Percentiles rank a stretch among this genome's conserved stretches.
Evolutionary conservation across 2,329 filamentous ascomycete genomes (phyloP).

Genomic region (Diaporthe citriasiana): DNA sequence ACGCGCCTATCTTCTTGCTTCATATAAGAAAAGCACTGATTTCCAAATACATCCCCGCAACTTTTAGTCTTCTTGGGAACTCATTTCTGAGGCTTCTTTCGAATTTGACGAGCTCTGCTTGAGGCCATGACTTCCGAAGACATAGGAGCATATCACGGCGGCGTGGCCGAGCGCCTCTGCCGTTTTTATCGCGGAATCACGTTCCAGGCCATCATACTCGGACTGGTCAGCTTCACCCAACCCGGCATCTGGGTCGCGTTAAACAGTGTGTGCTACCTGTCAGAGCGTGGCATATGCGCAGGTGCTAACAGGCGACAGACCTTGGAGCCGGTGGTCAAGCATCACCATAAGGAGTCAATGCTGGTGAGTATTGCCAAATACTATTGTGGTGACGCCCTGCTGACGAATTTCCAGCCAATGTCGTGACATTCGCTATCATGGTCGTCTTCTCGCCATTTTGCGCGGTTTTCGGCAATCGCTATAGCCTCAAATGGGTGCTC

Average conservation of each 20-base stretch:
- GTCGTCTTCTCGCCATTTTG: slow-evolving; percentile 39
- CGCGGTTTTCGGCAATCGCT: slow-evolving; percentile 33
- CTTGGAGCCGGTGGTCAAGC: slow-evolving; percentile 23
- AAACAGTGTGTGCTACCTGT: neutral
- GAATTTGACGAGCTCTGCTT: neutral
- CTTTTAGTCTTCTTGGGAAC: neutral
- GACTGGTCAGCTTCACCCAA: slow-evolving; percentile 27
- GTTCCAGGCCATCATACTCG: slow-evolving; percentile 25
- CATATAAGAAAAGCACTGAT: neutral
- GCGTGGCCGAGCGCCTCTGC: neutral
- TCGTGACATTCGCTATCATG: slow-evolving; percentile 33
- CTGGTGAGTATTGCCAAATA: neutral
- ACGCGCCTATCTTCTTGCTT: neutral
- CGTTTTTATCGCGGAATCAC: slow-evolving; percentile 17
- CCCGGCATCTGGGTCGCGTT: slow-evolving; percentile 24
- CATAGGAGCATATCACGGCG: neutral
- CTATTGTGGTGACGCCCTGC: neutral
- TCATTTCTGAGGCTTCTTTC: neutral
- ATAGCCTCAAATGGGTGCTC: slow-evolving; percentile 51
- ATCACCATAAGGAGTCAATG: slow-evolving; percentile 25
- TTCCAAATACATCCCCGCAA: neutral
- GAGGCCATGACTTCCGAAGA: slow-evolving; percentile 8
- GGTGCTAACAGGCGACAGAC: neutral
- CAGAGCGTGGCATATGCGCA: no score
- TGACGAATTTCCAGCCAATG: neutral